A percentile compares a stretch with the other conserved stretches of the same genome.
These are phyloP conservation scores for Xerocomus amazonicus DNA, from an alignment of 1,284 basidiomycete genomes.

Conservation along the genomic window DNA sequence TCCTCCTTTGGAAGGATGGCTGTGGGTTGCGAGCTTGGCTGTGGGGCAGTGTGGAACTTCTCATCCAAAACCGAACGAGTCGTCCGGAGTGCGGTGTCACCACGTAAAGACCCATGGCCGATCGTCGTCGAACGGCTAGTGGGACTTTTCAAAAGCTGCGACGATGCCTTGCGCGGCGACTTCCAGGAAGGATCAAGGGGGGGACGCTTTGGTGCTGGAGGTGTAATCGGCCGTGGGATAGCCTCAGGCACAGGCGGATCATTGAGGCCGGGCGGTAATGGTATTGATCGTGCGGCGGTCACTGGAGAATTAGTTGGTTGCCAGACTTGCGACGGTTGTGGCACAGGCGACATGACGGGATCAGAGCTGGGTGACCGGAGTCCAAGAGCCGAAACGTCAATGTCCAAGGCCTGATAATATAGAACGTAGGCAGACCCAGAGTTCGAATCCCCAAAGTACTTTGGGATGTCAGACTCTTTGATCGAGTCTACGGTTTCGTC, in stretches of 20 bases:
- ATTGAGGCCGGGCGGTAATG: constrained; percentile 52
- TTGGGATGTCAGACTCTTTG: constrained; percentile 84
- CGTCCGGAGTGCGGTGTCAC: constrained; percentile 7
- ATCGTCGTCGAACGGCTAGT: constrained; percentile 11
- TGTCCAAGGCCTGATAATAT: constrained; percentile 93
- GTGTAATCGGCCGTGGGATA: constrained; percentile 23
- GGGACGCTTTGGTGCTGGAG: constrained; percentile 13
- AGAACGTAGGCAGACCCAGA: constrained; percentile 94
- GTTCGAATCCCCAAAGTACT: constrained; percentile 91
- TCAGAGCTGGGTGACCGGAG: constrained; percentile 39
- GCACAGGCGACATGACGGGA: constrained; percentile 19
- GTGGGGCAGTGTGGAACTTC: constrained; percentile 11
- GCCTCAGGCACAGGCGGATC: constrained; percentile 35
- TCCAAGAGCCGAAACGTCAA: constrained; percentile 71
- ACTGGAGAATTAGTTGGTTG: constrained; percentile 25
- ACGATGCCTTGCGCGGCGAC: constrained; percentile 28
- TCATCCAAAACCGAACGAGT: constrained; percentile 11
- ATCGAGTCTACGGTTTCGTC: constrained; percentile 90
- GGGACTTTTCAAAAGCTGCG: constrained; percentile 15
- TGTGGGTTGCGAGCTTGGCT: constrained; percentile 8
- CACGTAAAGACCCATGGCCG: constrained; percentile 11
- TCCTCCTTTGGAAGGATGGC: constrained; percentile 19
- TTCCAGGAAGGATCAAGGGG: constrained; percentile 17
- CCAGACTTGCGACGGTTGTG: constrained; percentile 10
- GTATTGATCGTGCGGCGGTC: constrained; percentile 27